Base-by-base conservation (phyloP, 2,329 filamentous ascomycete genomes). In the Sclerotinia trifoliorum region DNA sequence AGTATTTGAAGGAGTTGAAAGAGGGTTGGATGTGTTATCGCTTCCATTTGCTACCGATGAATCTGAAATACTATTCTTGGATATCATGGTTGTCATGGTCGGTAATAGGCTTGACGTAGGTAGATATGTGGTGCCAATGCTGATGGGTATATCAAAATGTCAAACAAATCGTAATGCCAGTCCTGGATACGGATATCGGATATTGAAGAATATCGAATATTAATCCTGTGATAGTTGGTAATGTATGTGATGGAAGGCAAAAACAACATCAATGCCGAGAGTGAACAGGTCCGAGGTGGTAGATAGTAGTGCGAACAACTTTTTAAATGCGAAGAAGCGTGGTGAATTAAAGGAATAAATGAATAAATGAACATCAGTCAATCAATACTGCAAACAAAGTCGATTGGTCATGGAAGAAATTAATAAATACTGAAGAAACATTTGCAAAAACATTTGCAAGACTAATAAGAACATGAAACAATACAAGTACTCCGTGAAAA, bases 1-100 rank as follows among this genome's bases (percentile, higher is more conserved):
- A 17, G 24, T 24, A 42, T 42, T 26, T 26, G 48, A 42, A 29
- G 44, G 24, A 4, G 56, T 24, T 24, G 65, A n/a, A 4, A 51
- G 26, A 32, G 32, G 49, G 15, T 35, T 42, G 6, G 55, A 21
- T n/a, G 35, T 24, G 46, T 54, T 35, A 17, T 67, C 46, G 32
- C n/a, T 46, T 80, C 76, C 92, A n/a, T 46, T 24, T 19, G 32
- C 19, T 24, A 24, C 10, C 19, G 56, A 10, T 13, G 55, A 48
- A 32, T 60, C 32, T 24, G 66, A 62, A 51, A 61, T 52, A 26
- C 19, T 52, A 32, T 44, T 51, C 39, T 67, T 67, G 19, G 39
- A 62, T 35, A 44, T 61, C 13, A 6, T 44, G 17, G 49, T 24
- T 26, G 48, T 51, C n/a, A 49, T 62, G 32, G 29, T 39, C 21